A percentile compares a stretch with the other conserved stretches of the same genome.
Evolutionary conservation across 2,329 filamentous ascomycete species (phyloP).

Genomic region (Paracamarosporium sp.): DNA sequence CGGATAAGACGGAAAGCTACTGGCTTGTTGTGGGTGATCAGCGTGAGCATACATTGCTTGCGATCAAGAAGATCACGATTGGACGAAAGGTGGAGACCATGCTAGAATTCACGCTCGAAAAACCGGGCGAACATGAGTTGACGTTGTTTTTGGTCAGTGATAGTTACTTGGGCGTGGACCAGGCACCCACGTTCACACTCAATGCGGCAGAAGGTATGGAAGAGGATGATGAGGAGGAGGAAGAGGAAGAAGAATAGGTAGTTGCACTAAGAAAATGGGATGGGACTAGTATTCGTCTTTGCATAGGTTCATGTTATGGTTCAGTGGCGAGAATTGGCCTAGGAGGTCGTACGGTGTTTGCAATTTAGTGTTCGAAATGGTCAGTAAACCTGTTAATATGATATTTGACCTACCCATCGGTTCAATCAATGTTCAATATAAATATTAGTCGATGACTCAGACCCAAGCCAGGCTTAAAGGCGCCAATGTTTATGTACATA

Average conservation of each 20-base stretch:
- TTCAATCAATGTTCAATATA: too few relatives aligned
- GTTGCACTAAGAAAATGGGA: neutral
- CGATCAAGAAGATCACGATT: conserved; percentile 94
- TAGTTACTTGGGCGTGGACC: conserved; percentile 95
- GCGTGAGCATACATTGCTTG: conserved; percentile 82
- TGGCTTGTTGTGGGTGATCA: conserved; percentile 97
- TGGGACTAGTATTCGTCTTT: neutral
- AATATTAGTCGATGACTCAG: too few relatives aligned
- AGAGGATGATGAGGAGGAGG: conserved; percentile 86
- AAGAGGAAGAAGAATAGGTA: conserved; percentile 38
- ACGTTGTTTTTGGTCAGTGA: conserved; percentile 97
- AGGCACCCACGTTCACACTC: conserved; percentile 88
- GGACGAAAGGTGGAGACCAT: conserved; percentile 77
- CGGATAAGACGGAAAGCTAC: conserved; percentile 95
- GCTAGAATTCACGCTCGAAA: conserved; percentile 87
- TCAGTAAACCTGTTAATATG: too few relatives aligned
- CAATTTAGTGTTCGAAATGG: too few relatives aligned
- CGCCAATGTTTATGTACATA: too few relatives aligned
- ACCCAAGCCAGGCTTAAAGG: too few relatives aligned
- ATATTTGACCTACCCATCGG: too few relatives aligned
- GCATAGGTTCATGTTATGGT: neutral
- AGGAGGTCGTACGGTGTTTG: too few relatives aligned
- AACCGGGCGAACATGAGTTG: conserved; percentile 82
- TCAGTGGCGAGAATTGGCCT: neutral
- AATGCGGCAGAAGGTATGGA: conserved; percentile 92